Evolutionary conservation across 345 rosid genomes (phyloP).

Genomic region (Eutrema japonicum): DNA sequence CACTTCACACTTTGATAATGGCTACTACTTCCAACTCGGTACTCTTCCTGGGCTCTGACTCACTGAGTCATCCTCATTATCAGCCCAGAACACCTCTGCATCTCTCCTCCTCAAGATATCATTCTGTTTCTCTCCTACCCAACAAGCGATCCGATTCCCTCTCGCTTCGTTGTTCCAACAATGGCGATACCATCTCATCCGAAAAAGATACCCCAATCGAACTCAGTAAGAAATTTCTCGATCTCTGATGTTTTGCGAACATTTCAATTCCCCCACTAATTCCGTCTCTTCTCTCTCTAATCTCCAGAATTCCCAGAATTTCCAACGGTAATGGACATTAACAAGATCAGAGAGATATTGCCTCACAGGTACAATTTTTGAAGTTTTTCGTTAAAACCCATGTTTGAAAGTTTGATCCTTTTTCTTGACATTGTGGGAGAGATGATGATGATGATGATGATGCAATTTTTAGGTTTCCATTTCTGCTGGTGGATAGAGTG

Average conservation of each 20-base stretch:
- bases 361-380: constrained; percentile 70
- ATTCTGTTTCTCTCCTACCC: constrained; percentile 30
- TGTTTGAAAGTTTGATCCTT: constrained; percentile 45
- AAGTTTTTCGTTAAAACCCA: too few species aligned
- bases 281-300: neutral
- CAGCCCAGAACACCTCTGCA: constrained; percentile 8
- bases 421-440: neutral
- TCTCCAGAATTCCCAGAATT: constrained; percentile 41
- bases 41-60: constrained; percentile 29
- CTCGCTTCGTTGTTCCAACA: constrained; percentile 37
- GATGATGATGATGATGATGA: neutral
- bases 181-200: constrained; percentile 23
- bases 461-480: constrained; percentile 70
- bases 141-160: constrained; percentile 32
- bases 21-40: constrained; percentile 41
- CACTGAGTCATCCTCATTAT: constrained; percentile 34
- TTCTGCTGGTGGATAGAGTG: constrained; percentile 96
- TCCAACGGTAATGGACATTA: constrained; percentile 76
- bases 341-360: constrained; percentile 81
- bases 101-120: constrained; percentile 33
- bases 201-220: constrained; percentile 45
- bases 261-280: neutral
- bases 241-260: neutral
- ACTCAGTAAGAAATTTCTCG: constrained; percentile 27
- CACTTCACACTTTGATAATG: constrained; percentile 27